A percentile compares a stretch with the other conserved stretches of the same genome.
Evolutionary conservation across 371 early-diverging fungal genomes (phyloP).

Genomic region (Mucor circinelloides): DNA sequence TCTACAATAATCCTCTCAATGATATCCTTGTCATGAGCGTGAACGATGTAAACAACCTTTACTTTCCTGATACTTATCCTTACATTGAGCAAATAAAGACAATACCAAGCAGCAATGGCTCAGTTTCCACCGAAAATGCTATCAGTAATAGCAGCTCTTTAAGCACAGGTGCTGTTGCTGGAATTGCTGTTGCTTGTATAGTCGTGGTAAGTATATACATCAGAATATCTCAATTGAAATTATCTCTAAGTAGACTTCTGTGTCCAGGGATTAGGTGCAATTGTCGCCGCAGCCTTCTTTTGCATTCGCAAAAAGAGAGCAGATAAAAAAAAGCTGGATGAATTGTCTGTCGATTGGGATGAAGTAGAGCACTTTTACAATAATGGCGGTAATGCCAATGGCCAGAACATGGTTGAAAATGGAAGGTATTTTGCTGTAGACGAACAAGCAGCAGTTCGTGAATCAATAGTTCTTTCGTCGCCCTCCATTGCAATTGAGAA

Average conservation of each 20-base stretch:
- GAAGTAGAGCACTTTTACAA: slow-evolving; percentile 1
- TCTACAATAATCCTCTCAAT: slow-evolving; percentile 1
- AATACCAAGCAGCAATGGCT: background rate
- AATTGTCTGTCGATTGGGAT: slow-evolving; percentile 11
- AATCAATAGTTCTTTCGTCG: background rate
- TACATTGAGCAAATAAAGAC: slow-evolving; percentile 1
- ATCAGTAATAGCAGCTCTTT: background rate
- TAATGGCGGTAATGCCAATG: background rate
- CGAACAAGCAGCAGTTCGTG: background rate
- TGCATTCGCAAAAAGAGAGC: background rate
- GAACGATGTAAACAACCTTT: slow-evolving; percentile 5
- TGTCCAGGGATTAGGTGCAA: background rate
- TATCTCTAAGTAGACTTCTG: background rate
- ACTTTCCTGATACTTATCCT: slow-evolving; percentile 5
- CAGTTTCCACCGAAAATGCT: background rate
- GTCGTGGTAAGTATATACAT: background rate
- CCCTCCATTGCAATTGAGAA: background rate
- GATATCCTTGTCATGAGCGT: background rate
- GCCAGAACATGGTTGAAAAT: background rate
- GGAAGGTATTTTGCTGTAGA: background rate
- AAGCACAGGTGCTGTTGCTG: slow-evolving; percentile 1
- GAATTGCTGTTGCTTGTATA: background rate
- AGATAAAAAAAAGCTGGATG: background rate
- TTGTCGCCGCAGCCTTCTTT: background rate
- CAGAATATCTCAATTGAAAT: background rate